Evolutionary conservation across 495 filamentous ascomycete species (phyloP).

Genomic region (Massariosphaeria phaeospora): DNA sequence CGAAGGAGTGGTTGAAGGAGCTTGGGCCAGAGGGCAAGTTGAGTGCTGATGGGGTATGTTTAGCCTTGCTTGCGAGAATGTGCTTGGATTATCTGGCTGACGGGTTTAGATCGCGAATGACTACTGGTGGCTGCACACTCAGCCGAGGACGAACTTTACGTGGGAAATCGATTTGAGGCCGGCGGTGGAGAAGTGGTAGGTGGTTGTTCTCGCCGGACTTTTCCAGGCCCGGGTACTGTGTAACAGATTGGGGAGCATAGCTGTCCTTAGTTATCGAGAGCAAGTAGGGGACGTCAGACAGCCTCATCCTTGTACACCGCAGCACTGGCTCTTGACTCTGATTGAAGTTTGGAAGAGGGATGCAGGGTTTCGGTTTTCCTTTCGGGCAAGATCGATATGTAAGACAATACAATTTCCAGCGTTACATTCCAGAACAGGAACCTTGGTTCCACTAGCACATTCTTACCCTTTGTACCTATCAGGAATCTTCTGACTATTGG

Average conservation of each 20-base stretch:
- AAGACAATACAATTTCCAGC: not conserved
- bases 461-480: not conserved
- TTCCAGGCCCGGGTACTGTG: not conserved
- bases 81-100: not conserved
- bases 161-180: slow-evolving; percentile 81
- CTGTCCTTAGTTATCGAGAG: not conserved
- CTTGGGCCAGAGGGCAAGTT: slow-evolving; percentile 65
- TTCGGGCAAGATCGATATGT: not conserved
- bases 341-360: too few relatives aligned
- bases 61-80: not conserved
- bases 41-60: slow-evolving; percentile 71
- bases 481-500: not conserved
- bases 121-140: slow-evolving; percentile 86
- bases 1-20: slow-evolving; percentile 56
- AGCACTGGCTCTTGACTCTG: too few relatives aligned
- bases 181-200: slow-evolving; percentile 68
- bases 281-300: not conserved
- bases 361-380: not conserved
- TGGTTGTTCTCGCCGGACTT: not conserved
- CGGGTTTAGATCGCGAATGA: slow-evolving; percentile 70
- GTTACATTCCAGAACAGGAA: not conserved
- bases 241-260: not conserved
- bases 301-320: not conserved
- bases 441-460: slow-evolving; percentile 1
- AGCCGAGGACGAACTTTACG: slow-evolving; percentile 74